These are phyloP conservation scores for Penicillium paneum DNA, from an alignment of 2,329 filamentous ascomycete species.

Conservation along the genomic window DNA sequence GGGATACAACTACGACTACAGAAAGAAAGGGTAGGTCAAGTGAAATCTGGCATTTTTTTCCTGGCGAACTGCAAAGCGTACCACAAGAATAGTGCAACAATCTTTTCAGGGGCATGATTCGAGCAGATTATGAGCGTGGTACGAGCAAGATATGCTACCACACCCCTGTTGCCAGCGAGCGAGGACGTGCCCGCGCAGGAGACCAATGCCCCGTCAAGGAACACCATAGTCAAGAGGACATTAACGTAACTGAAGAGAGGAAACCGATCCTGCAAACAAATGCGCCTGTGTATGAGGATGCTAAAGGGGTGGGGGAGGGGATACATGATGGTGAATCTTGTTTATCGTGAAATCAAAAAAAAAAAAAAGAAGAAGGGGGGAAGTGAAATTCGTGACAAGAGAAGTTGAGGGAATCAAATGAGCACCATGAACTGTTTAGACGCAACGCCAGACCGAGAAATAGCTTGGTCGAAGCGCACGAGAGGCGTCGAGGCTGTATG, in stretches of 20 bases:
- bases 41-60: slow-evolving; percentile 20
- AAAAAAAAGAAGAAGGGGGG: slow-evolving; percentile 8
- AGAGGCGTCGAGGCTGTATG: background rate
- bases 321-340: slow-evolving; percentile 50
- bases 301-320: slow-evolving; percentile 33
- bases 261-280: slow-evolving; percentile 33
- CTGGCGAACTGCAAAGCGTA: slow-evolving; percentile 17
- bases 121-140: slow-evolving; percentile 7
- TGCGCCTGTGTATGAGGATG: slow-evolving; percentile 44
- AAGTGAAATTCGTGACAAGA: slow-evolving; percentile 20
- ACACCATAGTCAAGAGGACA: slow-evolving; percentile 17
- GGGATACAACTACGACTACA: background rate
- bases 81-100: slow-evolving; percentile 12
- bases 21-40: background rate
- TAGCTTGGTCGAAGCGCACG: background rate
- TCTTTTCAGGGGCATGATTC: slow-evolving; percentile 12
- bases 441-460: background rate
- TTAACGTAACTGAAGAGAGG: slow-evolving; percentile 24
- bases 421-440: slow-evolving; percentile 5
- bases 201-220: slow-evolving; percentile 13
- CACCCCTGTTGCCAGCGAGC: slow-evolving; percentile 14
- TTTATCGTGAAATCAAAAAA: slow-evolving; percentile 41
- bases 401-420: slow-evolving; percentile 9
- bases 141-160: slow-evolving; percentile 7
- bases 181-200: slow-evolving; percentile 8